A percentile compares a stretch with the other conserved stretches of the same genome.
phyloP scores from a whole-genome alignment of 148 eudicot species.

The Cornus kousa region DNA sequence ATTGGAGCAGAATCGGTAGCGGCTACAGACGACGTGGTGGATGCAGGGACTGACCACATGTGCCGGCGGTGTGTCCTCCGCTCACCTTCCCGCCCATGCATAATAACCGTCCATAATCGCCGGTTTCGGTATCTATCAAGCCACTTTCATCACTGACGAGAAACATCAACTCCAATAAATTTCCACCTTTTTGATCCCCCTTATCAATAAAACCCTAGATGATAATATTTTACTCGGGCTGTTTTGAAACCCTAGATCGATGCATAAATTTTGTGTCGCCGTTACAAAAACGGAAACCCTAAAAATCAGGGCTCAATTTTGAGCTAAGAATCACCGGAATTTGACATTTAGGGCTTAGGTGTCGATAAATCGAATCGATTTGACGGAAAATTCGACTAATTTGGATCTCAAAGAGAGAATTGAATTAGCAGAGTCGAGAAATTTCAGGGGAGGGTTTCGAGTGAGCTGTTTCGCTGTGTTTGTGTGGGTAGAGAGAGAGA shows the following conservation, averaged over 20 bases:
- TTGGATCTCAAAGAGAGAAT: constrained; percentile 10
- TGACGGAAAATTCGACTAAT: constrained; percentile 1
- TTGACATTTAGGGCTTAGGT: constrained; percentile 13
- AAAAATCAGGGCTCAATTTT: not conserved
- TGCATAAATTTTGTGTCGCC: not conserved
- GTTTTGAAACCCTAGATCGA: constrained; percentile 17
- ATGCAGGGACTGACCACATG: constrained; percentile 30
- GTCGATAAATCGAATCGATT: constrained; percentile 3
- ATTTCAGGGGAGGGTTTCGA: constrained; percentile 6
- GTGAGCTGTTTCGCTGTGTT: constrained; percentile 5
- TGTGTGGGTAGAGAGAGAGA: constrained; percentile 11
- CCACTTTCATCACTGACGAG: not conserved
- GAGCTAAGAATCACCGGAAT: not conserved
- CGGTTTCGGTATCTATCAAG: not conserved
- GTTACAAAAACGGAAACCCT: constrained; percentile 7
- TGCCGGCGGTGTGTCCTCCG: constrained; percentile 21
- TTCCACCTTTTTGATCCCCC: constrained; percentile 2
- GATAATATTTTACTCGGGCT: not conserved
- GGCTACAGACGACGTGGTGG: constrained; percentile 20
- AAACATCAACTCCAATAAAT: constrained; percentile 18
- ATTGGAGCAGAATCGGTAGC: constrained; percentile 1
- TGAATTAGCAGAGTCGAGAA: constrained; percentile 13
- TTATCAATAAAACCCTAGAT: constrained; percentile 12
- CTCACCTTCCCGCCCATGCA: constrained; percentile 22
- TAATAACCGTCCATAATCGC: constrained; percentile 20